These are phyloP conservation scores for Trichodelitschia bisporula DNA, from an alignment of 495 filamentous ascomycete genomes.

Conservation along the genomic window DNA sequence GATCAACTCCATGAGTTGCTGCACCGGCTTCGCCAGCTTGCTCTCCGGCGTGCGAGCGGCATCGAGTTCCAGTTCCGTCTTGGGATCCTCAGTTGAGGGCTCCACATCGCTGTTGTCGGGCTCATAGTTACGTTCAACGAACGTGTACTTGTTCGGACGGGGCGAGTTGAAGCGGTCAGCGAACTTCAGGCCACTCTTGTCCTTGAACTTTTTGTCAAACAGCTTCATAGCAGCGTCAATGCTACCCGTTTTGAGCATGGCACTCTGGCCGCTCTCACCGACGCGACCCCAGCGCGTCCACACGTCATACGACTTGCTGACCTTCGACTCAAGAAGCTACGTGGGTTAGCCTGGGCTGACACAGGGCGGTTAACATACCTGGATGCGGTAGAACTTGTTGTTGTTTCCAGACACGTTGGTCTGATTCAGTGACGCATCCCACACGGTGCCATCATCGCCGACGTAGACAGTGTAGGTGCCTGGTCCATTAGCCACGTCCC, in stretches of 20 bases:
- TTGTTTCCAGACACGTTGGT: constrained; percentile 20
- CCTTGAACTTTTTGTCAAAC: constrained; percentile 56
- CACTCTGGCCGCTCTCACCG: constrained; percentile 40
- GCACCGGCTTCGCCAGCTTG: constrained; percentile 27
- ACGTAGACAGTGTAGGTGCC: too few relatives aligned
- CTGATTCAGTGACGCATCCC: constrained; percentile 35
- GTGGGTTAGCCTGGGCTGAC: neutral
- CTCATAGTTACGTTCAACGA: constrained; percentile 44
- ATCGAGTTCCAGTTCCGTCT: too few relatives aligned
- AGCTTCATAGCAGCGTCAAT: constrained; percentile 22
- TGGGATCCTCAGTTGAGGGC: too few relatives aligned
- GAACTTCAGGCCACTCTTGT: constrained; percentile 52
- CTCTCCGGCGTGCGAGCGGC: too few relatives aligned
- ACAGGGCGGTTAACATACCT: neutral
- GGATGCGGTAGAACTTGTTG: too few relatives aligned
- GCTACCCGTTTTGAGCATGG: constrained; percentile 18
- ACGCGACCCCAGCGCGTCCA: constrained; percentile 66
- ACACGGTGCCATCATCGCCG: constrained; percentile 35
- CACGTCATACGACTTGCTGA: constrained; percentile 18
- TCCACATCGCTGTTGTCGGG: constrained; percentile 38
- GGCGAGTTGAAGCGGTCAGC: constrained; percentile 30
- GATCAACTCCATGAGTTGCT: constrained; percentile 51
- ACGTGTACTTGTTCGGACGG: constrained; percentile 46
- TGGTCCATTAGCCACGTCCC: too few relatives aligned
- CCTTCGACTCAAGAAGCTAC: constrained; percentile 10